phyloP scores from a whole-genome alignment of 148 eudicot genomes.

The Linanthus parryae region DNA sequence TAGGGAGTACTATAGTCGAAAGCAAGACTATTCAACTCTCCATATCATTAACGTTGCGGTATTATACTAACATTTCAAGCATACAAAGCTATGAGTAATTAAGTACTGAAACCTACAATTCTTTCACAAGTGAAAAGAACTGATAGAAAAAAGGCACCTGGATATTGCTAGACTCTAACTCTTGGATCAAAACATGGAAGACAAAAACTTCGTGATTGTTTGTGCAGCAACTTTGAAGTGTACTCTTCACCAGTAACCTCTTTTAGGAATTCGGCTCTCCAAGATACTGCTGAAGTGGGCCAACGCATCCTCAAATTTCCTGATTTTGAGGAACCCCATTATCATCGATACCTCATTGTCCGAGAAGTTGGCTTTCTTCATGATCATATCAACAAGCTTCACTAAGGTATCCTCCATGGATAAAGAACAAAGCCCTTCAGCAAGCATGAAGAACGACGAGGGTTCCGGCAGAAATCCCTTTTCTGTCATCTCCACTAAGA shows the following conservation, averaged over 20 bases:
- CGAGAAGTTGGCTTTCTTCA: slow-evolving; percentile 52
- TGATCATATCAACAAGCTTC: slow-evolving; percentile 59
- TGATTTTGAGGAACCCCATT: slow-evolving; percentile 74
- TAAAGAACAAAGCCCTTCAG: slow-evolving; percentile 79
- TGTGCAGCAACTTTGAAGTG: too few relatives aligned
- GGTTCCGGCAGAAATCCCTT: slow-evolving; percentile 65
- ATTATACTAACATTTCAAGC: too few relatives aligned
- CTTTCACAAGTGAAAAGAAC: too few relatives aligned
- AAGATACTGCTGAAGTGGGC: slow-evolving; percentile 58
- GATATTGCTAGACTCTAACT: too few relatives aligned
- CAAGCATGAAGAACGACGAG: slow-evolving; percentile 67
- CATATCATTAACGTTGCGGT: too few relatives aligned
- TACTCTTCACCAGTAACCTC: slow-evolving; percentile 35
- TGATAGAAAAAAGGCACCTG: too few relatives aligned
- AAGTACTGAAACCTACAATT: too few relatives aligned
- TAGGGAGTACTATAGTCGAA: too few relatives aligned
- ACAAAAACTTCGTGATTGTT: too few relatives aligned
- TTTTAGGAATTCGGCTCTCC: slow-evolving; percentile 37
- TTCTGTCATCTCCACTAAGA: slow-evolving; percentile 62
- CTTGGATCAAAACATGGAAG: too few relatives aligned
- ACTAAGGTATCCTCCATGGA: slow-evolving; percentile 72
- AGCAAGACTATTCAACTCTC: too few relatives aligned
- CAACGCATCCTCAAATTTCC: slow-evolving; percentile 82
- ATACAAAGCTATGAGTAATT: too few relatives aligned
- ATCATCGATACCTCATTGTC: slow-evolving; percentile 65